Evolutionary conservation across 345 rosid genomes (phyloP).

Genomic region (Moringa oleifera): DNA sequence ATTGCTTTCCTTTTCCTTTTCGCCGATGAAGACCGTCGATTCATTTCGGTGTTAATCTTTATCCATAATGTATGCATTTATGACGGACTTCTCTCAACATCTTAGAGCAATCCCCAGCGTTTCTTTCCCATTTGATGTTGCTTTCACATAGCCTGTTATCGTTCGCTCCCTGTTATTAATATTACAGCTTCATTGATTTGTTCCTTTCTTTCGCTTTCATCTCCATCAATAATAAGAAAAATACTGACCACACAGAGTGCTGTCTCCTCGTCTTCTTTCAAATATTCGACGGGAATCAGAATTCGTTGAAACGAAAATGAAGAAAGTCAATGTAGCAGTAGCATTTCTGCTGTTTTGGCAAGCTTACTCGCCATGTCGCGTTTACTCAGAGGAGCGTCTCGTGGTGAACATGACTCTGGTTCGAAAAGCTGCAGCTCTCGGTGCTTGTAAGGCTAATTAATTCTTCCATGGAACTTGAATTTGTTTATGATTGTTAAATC

Average conservation of each 20-base stretch:
- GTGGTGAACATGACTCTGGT: slow-evolving; percentile 75
- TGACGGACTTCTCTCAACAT: no score
- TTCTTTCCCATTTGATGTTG: no score
- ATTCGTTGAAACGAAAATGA: background rate
- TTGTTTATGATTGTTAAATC: slow-evolving; percentile 1
- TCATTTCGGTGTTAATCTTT: no score
- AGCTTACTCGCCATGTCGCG: slow-evolving; percentile 12
- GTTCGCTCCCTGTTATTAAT: no score
- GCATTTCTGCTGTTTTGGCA: slow-evolving; percentile 21
- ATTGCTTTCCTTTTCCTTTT: no score
- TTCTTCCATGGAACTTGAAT: background rate
- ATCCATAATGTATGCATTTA: no score
- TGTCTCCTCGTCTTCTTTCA: no score
- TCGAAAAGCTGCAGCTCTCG: slow-evolving; percentile 46
- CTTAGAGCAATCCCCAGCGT: no score
- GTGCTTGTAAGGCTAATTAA: slow-evolving; percentile 62
- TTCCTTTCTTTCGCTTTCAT: background rate
- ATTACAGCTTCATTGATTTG: background rate
- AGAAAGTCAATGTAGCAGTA: slow-evolving; percentile 3
- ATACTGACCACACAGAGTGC: no score
- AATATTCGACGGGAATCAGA: background rate
- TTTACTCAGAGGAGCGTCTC: slow-evolving; percentile 27
- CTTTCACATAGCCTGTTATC: background rate
- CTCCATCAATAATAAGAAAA: background rate
- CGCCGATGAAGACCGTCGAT: no score